Percentiles rank a stretch among this genome's conserved stretches.
These are phyloP conservation scores for Telopea speciosissima DNA, from an alignment of 177 flowering plant species.

Conservation along the genomic window DNA sequence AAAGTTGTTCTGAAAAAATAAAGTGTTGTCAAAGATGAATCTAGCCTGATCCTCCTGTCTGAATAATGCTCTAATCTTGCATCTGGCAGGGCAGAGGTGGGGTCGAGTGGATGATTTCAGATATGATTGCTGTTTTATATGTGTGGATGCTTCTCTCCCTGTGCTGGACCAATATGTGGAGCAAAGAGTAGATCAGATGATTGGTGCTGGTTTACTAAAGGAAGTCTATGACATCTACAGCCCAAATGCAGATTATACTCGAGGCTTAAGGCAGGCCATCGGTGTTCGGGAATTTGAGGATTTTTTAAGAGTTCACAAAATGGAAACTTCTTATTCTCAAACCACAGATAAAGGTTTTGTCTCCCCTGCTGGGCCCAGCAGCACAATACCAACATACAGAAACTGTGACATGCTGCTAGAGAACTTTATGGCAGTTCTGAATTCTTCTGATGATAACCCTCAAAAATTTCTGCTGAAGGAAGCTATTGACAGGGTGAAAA, in stretches of 20 bases:
- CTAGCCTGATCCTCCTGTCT: background rate
- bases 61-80: conserved; percentile 25
- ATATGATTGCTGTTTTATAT: conserved; percentile 80
- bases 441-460: conserved; percentile 21
- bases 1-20: too few species aligned
- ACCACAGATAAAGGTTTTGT: conserved; percentile 9
- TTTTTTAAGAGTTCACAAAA: conserved; percentile 35
- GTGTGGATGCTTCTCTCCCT: conserved; percentile 77
- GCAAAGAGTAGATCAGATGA: conserved; percentile 76
- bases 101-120: conserved; percentile 60
- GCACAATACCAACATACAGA: conserved; percentile 2
- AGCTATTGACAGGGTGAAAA: conserved; percentile 63
- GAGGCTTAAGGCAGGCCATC: conserved; percentile 83
- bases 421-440: conserved; percentile 26
- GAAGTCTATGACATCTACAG: conserved; percentile 72
- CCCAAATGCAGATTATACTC: conserved; percentile 63
- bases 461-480: conserved; percentile 39
- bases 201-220: conserved; percentile 66
- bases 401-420: conserved; percentile 17
- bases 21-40: background rate
- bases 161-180: conserved; percentile 67
- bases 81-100: conserved; percentile 98
- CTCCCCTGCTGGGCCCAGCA: conserved; percentile 7
- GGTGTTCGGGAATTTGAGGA: conserved; percentile 90
- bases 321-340: background rate